Conservation (phyloP, 2,329 filamentous ascomycete genomes). For the Pseudophaeomoniella oleicola region DNA sequence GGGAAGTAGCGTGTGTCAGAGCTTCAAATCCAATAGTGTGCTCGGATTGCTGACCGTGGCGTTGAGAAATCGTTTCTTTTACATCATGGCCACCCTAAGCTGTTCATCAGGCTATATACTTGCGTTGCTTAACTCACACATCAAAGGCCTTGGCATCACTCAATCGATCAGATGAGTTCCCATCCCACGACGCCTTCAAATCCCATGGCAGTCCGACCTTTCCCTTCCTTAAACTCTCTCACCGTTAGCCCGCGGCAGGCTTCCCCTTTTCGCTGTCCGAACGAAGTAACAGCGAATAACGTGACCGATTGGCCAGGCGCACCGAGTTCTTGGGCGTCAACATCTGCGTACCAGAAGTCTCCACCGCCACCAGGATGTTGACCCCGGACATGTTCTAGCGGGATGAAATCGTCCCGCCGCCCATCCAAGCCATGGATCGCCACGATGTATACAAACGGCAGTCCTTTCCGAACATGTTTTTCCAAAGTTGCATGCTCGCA, state of each 20-base stretch:
- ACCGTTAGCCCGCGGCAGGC: conserved; percentile 39
- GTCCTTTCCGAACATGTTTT: conserved; percentile 45
- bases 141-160: too few relatives aligned
- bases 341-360: conserved; percentile 68
- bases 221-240: conserved; percentile 31
- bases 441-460: conserved; percentile 55
- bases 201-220: conserved; percentile 30
- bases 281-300: conserved; percentile 45
- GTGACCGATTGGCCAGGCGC: conserved; percentile 52
- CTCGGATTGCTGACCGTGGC: too few relatives aligned
- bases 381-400: conserved; percentile 41
- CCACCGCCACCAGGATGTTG: conserved; percentile 37
- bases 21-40: too few relatives aligned
- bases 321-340: conserved; percentile 51
- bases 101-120: too few relatives aligned
- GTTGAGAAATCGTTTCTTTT: too few relatives aligned
- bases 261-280: conserved; percentile 34
- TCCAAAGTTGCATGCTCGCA: conserved; percentile 76
- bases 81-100: too few relatives aligned
- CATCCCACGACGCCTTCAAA: conserved; percentile 40
- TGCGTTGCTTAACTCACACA: too few relatives aligned
- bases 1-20: too few relatives aligned
- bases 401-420: conserved; percentile 50
- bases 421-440: conserved; percentile 53
- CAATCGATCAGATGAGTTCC: conserved; percentile 29